Percentiles rank a stretch among this genome's conserved stretches.
phyloP scores from a whole-genome alignment of 1,139 yeast genomes.

The Hemisphaericaspora xylofermentans region DNA sequence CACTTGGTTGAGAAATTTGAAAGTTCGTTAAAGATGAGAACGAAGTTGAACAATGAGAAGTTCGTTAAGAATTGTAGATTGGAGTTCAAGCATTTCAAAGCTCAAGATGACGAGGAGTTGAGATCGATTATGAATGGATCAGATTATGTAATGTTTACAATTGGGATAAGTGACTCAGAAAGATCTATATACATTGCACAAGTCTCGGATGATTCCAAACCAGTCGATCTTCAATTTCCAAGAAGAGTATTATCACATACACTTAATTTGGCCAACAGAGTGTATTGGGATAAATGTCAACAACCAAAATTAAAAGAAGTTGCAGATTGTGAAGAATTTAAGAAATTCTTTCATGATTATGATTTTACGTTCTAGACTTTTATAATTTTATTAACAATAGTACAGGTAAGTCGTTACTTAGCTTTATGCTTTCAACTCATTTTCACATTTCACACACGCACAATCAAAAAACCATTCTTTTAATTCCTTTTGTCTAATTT shows the following conservation, averaged over 20 bases:
- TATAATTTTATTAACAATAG: not conserved
- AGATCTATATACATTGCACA: conserved; percentile 23
- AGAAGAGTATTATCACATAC: conserved; percentile 68
- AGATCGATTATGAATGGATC: conserved; percentile 29
- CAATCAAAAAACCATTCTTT: conserved; percentile 65
- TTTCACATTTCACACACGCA: conserved; percentile 47
- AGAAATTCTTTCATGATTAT: conserved; percentile 43
- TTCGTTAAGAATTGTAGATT: conserved; percentile 44
- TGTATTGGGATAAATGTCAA: conserved; percentile 71
- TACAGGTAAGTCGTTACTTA: no score
- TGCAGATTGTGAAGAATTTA: conserved; percentile 60
- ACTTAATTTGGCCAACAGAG: conserved; percentile 57
- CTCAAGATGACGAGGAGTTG: conserved; percentile 22
- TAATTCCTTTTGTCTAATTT: conserved; percentile 43
- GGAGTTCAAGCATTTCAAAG: conserved; percentile 34
- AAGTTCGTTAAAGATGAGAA: conserved; percentile 36
- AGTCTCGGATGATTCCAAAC: conserved; percentile 23
- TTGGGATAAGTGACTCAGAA: conserved; percentile 19
- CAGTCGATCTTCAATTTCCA: conserved; percentile 74
- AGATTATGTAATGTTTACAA: conserved; percentile 42
- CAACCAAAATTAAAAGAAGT: conserved; percentile 60
- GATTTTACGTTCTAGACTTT: conserved; percentile 36
- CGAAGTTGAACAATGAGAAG: conserved; percentile 49
- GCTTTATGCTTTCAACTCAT: conserved; percentile 7
- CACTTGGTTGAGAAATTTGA: conserved; percentile 37